Evolutionary conservation across 2,329 filamentous ascomycete genomes (phyloP).

Genomic region (Aspergillus pseudoterreus): DNA sequence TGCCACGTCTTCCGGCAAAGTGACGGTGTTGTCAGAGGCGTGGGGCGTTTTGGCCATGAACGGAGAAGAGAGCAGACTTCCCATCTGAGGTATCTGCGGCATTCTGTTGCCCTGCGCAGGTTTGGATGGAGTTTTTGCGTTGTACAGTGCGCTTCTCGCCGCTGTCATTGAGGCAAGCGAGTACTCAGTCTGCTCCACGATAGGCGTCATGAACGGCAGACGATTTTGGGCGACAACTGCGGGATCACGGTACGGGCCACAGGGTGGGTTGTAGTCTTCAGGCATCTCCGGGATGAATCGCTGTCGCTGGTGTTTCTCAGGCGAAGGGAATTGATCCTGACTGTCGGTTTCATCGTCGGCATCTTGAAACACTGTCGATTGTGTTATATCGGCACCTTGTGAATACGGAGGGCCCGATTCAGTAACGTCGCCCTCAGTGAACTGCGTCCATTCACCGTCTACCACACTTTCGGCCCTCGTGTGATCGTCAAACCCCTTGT

Average conservation of each 20-base stretch:
- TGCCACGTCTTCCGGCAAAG: constrained; percentile 30
- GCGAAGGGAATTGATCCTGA: constrained; percentile 26
- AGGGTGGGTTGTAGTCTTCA: constrained; percentile 79
- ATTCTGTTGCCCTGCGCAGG: constrained; percentile 26
- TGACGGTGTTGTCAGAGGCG: constrained; percentile 40
- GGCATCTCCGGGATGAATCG: constrained; percentile 64
- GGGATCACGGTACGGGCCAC: constrained; percentile 75
- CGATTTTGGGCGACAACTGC: constrained; percentile 79
- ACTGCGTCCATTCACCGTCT: constrained; percentile 81
- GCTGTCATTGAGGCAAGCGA: constrained; percentile 64
- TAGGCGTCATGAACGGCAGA: constrained; percentile 97
- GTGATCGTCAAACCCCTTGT: constrained; percentile 35
- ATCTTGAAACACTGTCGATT: constrained; percentile 10
- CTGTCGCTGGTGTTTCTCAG: constrained; percentile 38
- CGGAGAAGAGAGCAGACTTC: constrained; percentile 64
- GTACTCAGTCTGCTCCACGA: constrained; percentile 90
- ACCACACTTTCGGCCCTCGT: constrained; percentile 54
- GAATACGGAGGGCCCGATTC: constrained; percentile 20
- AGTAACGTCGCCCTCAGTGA: constrained; percentile 69
- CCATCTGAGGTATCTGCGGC: constrained; percentile 35
- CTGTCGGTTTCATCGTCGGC: constrained; percentile 22
- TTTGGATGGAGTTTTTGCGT: constrained; percentile 74
- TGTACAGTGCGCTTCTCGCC: constrained; percentile 56
- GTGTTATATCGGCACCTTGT: constrained; percentile 21
- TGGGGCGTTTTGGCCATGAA: constrained; percentile 62